Percentiles rank a stretch among this genome's conserved stretches.
These are phyloP conservation scores for Naganishia antarctica DNA, from an alignment of 768 basidiomycete species.

Conservation along the genomic window DNA sequence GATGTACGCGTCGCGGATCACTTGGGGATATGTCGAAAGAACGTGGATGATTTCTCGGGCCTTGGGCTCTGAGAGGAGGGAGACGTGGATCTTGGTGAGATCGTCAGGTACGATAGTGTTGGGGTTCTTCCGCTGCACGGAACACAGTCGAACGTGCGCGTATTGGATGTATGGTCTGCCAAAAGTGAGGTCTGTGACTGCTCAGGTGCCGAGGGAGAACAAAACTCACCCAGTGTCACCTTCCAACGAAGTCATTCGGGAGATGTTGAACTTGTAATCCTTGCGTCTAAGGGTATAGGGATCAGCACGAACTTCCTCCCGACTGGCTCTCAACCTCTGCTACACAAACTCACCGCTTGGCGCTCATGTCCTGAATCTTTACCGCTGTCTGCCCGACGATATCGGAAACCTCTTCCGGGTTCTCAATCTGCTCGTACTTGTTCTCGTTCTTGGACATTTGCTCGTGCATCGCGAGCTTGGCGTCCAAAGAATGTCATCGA, in stretches of 20 bases:
- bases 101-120: slow-evolving; percentile 64
- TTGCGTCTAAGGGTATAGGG: slow-evolving; percentile 62
- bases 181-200: neutral
- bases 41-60: slow-evolving; percentile 80
- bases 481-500: slow-evolving; percentile 77
- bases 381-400: slow-evolving; percentile 95
- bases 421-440: slow-evolving; percentile 80
- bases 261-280: slow-evolving; percentile 93
- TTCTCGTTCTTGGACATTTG: slow-evolving; percentile 93
- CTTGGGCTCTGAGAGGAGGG: slow-evolving; percentile 65
- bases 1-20: slow-evolving; percentile 76
- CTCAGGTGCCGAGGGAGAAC: neutral
- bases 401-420: slow-evolving; percentile 70
- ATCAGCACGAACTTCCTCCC: neutral
- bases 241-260: slow-evolving; percentile 89
- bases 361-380: slow-evolving; percentile 96
- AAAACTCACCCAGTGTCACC: slow-evolving; percentile 69
- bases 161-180: slow-evolving; percentile 81
- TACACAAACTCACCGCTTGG: slow-evolving; percentile 72
- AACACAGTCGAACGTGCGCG: slow-evolving; percentile 85
- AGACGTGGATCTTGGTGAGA: slow-evolving; percentile 59
- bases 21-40: slow-evolving; percentile 82
- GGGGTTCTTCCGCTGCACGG: slow-evolving; percentile 86
- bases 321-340: no score
- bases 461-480: slow-evolving; percentile 83